Conservation (phyloP, 768 basidiomycete genomes). For the Naganishia friedmannii region DNA sequence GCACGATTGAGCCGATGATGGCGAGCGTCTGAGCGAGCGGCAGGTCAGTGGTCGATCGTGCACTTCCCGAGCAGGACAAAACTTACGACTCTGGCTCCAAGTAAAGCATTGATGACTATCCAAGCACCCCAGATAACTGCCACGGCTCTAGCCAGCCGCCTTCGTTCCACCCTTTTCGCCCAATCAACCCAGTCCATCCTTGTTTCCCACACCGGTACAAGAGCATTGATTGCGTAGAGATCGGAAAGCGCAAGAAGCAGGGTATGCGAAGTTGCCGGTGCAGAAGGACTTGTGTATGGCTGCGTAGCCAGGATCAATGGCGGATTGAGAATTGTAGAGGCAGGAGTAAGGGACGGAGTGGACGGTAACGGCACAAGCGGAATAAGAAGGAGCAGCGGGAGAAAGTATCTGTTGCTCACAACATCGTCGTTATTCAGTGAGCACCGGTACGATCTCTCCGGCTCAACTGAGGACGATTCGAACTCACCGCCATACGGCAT, state of each 20-base stretch:
- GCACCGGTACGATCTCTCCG: background rate
- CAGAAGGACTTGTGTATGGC: conserved; percentile 55
- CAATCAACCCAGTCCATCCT: conserved; percentile 4
- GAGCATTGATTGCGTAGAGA: conserved; percentile 62
- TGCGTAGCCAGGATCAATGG: conserved; percentile 52
- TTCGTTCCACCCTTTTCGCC: conserved; percentile 19
- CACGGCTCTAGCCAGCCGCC: conserved; percentile 24
- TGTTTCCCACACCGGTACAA: conserved; percentile 41
- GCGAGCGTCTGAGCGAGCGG: conserved; percentile 25
- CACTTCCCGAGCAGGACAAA: background rate
- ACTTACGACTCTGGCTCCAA: conserved; percentile 31
- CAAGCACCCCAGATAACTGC: conserved; percentile 44
- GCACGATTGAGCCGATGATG: conserved; percentile 37
- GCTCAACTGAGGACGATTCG: conserved; percentile 1
- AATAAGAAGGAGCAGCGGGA: conserved; percentile 60
- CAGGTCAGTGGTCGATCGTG: background rate
- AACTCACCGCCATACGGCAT: conserved; percentile 58
- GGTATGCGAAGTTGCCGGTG: conserved; percentile 43
- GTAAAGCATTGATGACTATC: conserved; percentile 32
- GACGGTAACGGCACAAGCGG: conserved; percentile 51
- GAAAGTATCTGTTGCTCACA: conserved; percentile 56
- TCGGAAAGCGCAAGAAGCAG: conserved; percentile 60
- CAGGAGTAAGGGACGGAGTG: conserved; percentile 37
- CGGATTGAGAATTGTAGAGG: background rate
- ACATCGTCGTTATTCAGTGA: background rate